Evolutionary conservation across 2,329 filamentous ascomycete species (phyloP).

Genomic region (Tolypocladium paradoxum): DNA sequence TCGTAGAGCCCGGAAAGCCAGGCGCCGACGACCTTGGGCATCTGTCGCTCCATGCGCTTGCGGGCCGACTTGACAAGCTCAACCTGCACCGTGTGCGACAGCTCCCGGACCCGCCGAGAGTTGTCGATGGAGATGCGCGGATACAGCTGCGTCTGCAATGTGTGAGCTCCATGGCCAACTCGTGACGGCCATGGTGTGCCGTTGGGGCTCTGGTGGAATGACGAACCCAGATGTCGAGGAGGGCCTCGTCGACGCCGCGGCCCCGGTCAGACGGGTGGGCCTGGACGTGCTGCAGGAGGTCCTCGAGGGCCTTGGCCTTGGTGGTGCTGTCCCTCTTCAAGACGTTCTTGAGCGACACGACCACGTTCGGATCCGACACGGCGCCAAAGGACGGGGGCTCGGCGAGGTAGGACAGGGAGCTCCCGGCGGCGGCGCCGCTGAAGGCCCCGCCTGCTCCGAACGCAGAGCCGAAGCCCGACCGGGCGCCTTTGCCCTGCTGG

Average conservation of each 20-base stretch:
- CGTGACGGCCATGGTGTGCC: neutral
- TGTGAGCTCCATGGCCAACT: neutral
- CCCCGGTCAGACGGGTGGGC: slow-evolving; percentile 39
- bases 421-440: slow-evolving; percentile 27
- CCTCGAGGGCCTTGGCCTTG: slow-evolving; percentile 82
- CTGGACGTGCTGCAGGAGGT: slow-evolving; percentile 57
- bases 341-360: slow-evolving; percentile 87
- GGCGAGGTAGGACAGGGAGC: slow-evolving; percentile 69
- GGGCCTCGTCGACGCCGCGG: slow-evolving; percentile 61
- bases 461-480: neutral
- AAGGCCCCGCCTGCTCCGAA: slow-evolving; percentile 12
- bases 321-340: slow-evolving; percentile 89
- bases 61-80: slow-evolving; percentile 52
- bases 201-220: no score
- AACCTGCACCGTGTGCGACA: slow-evolving; percentile 65
- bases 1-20: slow-evolving; percentile 91
- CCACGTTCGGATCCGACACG: slow-evolving; percentile 69
- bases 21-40: slow-evolving; percentile 70
- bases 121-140: slow-evolving; percentile 85
- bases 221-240: slow-evolving; percentile 79
- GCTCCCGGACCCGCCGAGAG: slow-evolving; percentile 75
- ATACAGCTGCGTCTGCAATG: slow-evolving; percentile 64
- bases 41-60: slow-evolving; percentile 71
- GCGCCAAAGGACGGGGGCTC: slow-evolving; percentile 72
- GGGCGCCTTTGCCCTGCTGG: slow-evolving; percentile 1